phyloP scores from a whole-genome alignment of 176 grass and related monocot species.

The Chrysopogon serrulatus region DNA sequence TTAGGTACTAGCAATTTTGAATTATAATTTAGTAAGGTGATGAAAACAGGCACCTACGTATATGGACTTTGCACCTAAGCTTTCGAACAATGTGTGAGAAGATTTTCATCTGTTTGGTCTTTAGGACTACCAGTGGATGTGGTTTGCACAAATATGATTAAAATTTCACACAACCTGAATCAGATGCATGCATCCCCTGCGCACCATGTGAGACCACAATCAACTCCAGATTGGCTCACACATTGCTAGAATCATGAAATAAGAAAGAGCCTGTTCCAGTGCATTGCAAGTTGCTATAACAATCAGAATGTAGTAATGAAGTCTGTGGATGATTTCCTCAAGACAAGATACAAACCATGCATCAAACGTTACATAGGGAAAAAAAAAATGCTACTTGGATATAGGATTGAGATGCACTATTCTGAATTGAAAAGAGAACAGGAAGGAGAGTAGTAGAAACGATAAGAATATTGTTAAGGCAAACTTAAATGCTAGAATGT shows the following conservation, averaged over 20 bases:
- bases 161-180: background rate
- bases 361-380: background rate
- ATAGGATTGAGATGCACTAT: background rate
- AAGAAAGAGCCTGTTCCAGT: background rate
- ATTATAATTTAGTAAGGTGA: background rate
- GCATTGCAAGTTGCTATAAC: background rate
- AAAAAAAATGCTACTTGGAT: background rate
- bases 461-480: background rate
- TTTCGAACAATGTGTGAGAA: background rate
- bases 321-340: background rate
- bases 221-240: background rate
- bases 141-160: background rate
- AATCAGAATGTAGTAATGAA: background rate
- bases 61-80: background rate
- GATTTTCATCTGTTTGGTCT: background rate
- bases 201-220: background rate
- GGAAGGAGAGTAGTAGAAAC: background rate
- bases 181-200: background rate
- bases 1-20: background rate
- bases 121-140: background rate
- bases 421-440: background rate
- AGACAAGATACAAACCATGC: background rate
- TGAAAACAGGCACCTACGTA: background rate
- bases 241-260: slow-evolving; percentile 16
- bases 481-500: background rate